phyloP scores from a whole-genome alignment of 257 asterid species.

The Hygrophila difformis region DNA sequence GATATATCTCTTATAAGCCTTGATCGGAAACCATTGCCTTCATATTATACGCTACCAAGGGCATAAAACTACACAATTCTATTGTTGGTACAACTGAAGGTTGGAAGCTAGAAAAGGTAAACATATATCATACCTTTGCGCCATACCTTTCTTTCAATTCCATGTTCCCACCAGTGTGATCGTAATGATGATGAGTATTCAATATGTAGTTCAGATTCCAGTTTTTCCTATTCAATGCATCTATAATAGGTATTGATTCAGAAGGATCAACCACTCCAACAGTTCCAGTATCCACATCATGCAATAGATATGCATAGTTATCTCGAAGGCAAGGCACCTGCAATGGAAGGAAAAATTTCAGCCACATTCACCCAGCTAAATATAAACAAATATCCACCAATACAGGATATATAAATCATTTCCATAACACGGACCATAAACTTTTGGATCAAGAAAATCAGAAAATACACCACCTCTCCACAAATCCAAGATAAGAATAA shows the following conservation, averaged over 20 bases:
- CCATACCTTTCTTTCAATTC: conserved; percentile 92
- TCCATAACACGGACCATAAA: too few species aligned
- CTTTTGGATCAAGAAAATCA: too few species aligned
- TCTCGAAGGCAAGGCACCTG: conserved; percentile 91
- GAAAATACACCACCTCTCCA: too few species aligned
- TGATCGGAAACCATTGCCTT: conserved; percentile 2
- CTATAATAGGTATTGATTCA: conserved; percentile 76
- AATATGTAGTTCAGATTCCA: conserved; percentile 82
- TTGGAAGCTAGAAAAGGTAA: conserved; percentile 18
- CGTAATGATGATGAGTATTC: conserved; percentile 93
- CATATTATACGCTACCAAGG: background rate
- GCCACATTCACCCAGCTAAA: background rate
- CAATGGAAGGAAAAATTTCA: conserved; percentile 13
- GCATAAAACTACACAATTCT: conserved; percentile 8
- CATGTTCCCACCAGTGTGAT: conserved; percentile 93
- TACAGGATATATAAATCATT: too few species aligned
- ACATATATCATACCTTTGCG: conserved; percentile 69
- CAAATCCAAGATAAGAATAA: too few species aligned
- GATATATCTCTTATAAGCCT: background rate
- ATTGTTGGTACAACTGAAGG: conserved; percentile 4
- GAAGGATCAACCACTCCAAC: conserved; percentile 99
- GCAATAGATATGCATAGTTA: conserved; percentile 85
- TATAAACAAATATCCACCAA: conserved; percentile 1
- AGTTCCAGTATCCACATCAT: conserved; percentile 87
- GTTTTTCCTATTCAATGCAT: conserved; percentile 59